phyloP scores from a whole-genome alignment of 108 stramenopile species.

The Cyclotella choctawhatcheeana region DNA sequence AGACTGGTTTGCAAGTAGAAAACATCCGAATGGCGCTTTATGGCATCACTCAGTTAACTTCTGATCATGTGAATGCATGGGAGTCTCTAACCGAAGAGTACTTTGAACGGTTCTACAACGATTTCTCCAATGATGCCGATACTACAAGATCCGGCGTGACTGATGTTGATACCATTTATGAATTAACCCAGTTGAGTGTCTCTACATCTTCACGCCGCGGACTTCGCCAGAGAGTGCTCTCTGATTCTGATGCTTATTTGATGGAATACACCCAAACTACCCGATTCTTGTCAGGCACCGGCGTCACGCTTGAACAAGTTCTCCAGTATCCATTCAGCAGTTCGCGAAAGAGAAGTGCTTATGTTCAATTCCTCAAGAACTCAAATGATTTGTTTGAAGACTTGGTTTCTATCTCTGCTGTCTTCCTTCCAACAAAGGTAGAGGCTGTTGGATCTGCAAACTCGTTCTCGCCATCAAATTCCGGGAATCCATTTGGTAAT shows the following conservation, averaged over 20 bases:
- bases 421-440: constrained; percentile 31
- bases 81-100: constrained; percentile 18
- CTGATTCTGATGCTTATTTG: constrained; percentile 19
- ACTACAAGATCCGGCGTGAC: constrained; percentile 9
- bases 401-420: constrained; percentile 28
- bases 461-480: background rate
- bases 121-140: constrained; percentile 4
- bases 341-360: constrained; percentile 16
- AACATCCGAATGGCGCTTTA: constrained; percentile 49
- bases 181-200: constrained; percentile 26
- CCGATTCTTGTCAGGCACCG: constrained; percentile 10
- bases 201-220: constrained; percentile 17
- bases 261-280: constrained; percentile 41
- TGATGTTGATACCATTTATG: constrained; percentile 29
- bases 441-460: constrained; percentile 5
- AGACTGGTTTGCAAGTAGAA: constrained; percentile 13
- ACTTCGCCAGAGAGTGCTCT: constrained; percentile 16
- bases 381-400: constrained; percentile 26
- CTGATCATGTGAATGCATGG: constrained; percentile 38
- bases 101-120: constrained; percentile 26
- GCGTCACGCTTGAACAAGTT: constrained; percentile 20
- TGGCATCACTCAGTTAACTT: constrained; percentile 25
- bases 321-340: constrained; percentile 41
- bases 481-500: background rate
- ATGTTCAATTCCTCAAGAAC: constrained; percentile 36